Evolutionary conservation across 805 yeast genomes (phyloP).

Genomic region (Sugiyamaella lignohabitans): DNA sequence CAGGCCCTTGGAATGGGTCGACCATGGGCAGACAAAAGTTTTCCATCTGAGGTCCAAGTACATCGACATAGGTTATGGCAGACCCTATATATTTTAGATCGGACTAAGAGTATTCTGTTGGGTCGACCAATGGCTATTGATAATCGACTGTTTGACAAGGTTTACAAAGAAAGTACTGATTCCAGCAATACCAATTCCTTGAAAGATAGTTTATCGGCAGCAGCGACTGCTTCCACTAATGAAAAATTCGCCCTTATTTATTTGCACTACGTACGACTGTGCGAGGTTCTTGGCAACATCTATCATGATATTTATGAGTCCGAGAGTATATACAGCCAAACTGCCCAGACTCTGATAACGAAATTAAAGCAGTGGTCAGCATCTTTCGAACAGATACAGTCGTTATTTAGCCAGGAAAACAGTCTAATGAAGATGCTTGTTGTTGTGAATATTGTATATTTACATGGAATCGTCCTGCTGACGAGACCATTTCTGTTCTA

Average conservation of each 20-base stretch:
- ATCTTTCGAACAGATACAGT: constrained; percentile 2
- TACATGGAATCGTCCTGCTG: constrained; percentile 14
- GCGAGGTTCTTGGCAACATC: constrained; percentile 14
- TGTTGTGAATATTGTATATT: constrained; percentile 12
- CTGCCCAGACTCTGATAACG: constrained; percentile 8
- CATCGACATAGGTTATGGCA: constrained; percentile 12
- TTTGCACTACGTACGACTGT: constrained; percentile 7
- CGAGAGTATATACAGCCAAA: constrained; percentile 8
- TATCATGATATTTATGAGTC: constrained; percentile 8
- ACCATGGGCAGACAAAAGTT: constrained; percentile 11
- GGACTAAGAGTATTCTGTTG: constrained; percentile 8
- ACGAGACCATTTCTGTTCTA: constrained; percentile 16
- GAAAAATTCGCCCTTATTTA: background rate
- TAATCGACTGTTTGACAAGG: constrained; percentile 1
- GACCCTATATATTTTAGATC: constrained; percentile 11
- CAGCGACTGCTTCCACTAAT: background rate
- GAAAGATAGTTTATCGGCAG: background rate
- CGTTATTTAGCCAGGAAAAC: background rate
- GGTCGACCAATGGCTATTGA: constrained; percentile 11
- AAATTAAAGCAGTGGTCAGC: constrained; percentile 10
- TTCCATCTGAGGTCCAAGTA: constrained; percentile 4
- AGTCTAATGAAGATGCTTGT: background rate
- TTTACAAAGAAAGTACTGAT: constrained; percentile 7
- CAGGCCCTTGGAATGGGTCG: constrained; percentile 36
- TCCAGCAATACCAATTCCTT: background rate